Evolutionary conservation across 352 stramenopile genomes (phyloP).

Genomic region (Phytophthora pini): DNA sequence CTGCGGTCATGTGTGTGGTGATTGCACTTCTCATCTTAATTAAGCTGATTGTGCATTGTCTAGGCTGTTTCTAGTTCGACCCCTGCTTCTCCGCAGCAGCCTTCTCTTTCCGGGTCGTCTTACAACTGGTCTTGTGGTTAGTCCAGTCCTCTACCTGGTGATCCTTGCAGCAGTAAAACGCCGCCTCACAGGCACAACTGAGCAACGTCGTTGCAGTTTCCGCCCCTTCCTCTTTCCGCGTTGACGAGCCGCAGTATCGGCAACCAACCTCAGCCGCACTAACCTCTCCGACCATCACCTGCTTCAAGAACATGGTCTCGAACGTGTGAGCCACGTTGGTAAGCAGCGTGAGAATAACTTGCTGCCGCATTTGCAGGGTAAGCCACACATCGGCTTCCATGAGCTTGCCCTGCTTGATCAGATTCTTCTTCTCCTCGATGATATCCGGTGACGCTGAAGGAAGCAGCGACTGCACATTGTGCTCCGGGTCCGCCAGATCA

Average conservation of each 20-base stretch:
- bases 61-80: too few relatives aligned
- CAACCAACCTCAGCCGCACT: slow-evolving; percentile 69
- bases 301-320: slow-evolving; percentile 81
- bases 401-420: slow-evolving; percentile 76
- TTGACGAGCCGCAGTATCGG: slow-evolving; percentile 67
- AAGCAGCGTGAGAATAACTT: slow-evolving; percentile 82
- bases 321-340: slow-evolving; percentile 86
- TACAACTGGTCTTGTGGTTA: slow-evolving; percentile 82
- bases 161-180: slow-evolving; percentile 88
- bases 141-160: slow-evolving; percentile 86
- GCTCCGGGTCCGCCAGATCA: slow-evolving; percentile 71
- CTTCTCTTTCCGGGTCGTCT: slow-evolving; percentile 61
- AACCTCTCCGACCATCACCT: slow-evolving; percentile 74
- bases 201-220: slow-evolving; percentile 44
- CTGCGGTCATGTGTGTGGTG: too few relatives aligned
- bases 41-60: too few relatives aligned
- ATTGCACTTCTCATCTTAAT: too few relatives aligned
- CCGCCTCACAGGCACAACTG: slow-evolving; percentile 72
- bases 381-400: slow-evolving; percentile 89
- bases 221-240: slow-evolving; percentile 25
- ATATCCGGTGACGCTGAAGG: slow-evolving; percentile 63
- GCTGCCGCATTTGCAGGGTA: slow-evolving; percentile 86
- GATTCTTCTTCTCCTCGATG: slow-evolving; percentile 64
- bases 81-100: neutral
- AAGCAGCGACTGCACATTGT: slow-evolving; percentile 81